Evolutionary conservation across 495 filamentous ascomycete species (phyloP), one percentile per base, ranked within the genome.

Genomic region (Clavariopsis aquatica): DNA sequence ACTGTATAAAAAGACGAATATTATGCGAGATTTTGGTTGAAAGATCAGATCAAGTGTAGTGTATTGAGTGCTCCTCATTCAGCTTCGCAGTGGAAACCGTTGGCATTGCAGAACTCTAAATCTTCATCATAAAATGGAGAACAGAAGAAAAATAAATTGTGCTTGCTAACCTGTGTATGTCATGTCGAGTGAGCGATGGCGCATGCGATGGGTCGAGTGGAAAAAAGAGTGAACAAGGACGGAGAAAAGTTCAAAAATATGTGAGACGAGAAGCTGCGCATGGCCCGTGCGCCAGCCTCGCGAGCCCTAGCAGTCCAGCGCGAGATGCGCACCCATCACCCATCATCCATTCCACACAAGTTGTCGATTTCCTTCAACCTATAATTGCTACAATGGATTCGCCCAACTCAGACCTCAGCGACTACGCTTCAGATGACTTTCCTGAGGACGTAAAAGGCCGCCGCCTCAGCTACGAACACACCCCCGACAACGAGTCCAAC

Each of bases 31-130:
- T 49, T 52, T 9, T n/a, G 28, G 49, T 23, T 26, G 3, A 28
- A 46, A 43, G 51, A 38, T 78, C 75, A 78, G 75, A 75, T 76
- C 74, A 75, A 78, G 73, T 76, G 75, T 78, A 78, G 72, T 72
- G 62, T 71, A 60, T 60, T n/a, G 54, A 49, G 53, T 52, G 57
- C 34, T 78, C 75, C 55, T 57, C 75, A 71, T 69, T 27, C 68
- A 70, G 65, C 52, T 72, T 66, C 58, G 26, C 59, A 41, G 12
- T 28, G 27, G 54, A 31, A 68, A 69, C 69, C 69, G 66, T 78
- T 65, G 54, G 75, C 31, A 78, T 78, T 78, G 75, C 75, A 78
- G 75, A 78, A 78, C 64, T 76, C 73, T 71, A 60, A 52, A 43
- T 60, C 47, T 69, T 76, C 74, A 76, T 78, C 74, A 73, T 61